phyloP scores from a whole-genome alignment of 495 filamentous ascomycete genomes.

The Hypoxylon cercidicola region DNA sequence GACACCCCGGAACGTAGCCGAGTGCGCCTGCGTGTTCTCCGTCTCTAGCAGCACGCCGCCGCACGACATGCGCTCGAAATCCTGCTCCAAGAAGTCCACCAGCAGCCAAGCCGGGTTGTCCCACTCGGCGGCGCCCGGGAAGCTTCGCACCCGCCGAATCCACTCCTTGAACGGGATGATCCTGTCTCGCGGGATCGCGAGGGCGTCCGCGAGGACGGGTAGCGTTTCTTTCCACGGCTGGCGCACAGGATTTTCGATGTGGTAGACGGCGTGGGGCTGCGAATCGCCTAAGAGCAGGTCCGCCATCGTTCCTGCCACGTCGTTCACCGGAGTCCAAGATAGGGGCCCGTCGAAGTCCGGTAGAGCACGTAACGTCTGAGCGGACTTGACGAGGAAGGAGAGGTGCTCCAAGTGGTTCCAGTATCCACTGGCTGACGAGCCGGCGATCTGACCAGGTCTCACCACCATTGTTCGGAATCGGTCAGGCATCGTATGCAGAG shows the following conservation, averaged over 20 bases:
- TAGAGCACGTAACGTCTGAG: constrained; percentile 56
- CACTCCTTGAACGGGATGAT: constrained; percentile 60
- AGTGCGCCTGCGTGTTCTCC: constrained; percentile 52
- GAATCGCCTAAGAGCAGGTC: constrained; percentile 34
- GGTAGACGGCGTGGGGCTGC: constrained; percentile 55
- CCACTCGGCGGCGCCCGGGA: neutral
- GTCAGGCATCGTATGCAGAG: constrained; percentile 55
- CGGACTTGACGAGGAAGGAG: constrained; percentile 61
- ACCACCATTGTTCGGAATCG: constrained; percentile 57
- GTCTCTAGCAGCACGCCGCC: constrained; percentile 56
- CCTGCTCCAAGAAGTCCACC: constrained; percentile 4
- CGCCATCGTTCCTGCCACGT: constrained; percentile 51
- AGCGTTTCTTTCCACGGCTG: constrained; percentile 61
- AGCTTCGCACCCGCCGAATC: constrained; percentile 53
- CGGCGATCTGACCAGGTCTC: constrained; percentile 62
- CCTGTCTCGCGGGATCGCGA: constrained; percentile 52
- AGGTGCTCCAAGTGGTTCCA: constrained; percentile 66
- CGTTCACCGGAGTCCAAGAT: constrained; percentile 63
- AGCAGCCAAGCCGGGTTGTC: constrained; percentile 2
- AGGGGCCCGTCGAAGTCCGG: constrained; percentile 57
- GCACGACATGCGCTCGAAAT: constrained; percentile 9
- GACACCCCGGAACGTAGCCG: constrained; percentile 46
- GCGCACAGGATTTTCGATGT: constrained; percentile 65
- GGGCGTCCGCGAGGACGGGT: constrained; percentile 51
- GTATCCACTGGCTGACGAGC: constrained; percentile 58